Base-by-base conservation (phyloP, 352 stramenopile genomes). In the Phytophthora aleatoria region DNA sequence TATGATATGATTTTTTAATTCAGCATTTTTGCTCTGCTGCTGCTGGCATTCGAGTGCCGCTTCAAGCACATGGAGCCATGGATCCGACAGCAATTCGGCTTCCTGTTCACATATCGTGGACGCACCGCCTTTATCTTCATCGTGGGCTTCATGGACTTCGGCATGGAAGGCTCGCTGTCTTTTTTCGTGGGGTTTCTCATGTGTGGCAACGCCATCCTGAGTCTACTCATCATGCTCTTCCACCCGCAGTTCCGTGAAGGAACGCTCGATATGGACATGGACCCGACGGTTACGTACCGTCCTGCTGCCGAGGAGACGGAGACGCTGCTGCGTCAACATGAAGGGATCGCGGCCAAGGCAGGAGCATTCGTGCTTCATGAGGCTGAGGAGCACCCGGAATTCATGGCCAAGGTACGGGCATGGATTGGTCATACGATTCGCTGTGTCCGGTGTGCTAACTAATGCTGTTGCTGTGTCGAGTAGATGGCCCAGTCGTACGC, bases 121-220 rank as follows among this genome's bases (percentile, higher is more conserved):
- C 82, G 87, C 48, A 91, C 87, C 12, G 76, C 82, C 43, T 95
- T 95, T 58, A 87, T 95, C 60, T 94, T 94, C 61, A 77, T 89
- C 24, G 84, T 95, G 42, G 87, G 87, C 50, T 95, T 94, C 43
- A 94, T 95, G 87, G 82, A 94, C 51, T 95, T 95, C 63, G 87
- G 87, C 61, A 95, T 95, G 75, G 79, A 87, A 51, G 75, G 83
- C 52, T 76, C 80, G 31, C 79, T 95, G 64, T 64, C 79, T 33
- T 85, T 77, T 64, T 73, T 92, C 28, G 85, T 93, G 31, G 87
- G 85, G 36, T 43, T 90, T 16, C 73, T 92, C 65, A 94, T 94
- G 87, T 93, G 83, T 69, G 41, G 56, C 51, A 94, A 94, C 49
- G 85, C 83, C 33, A 47, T 90, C 5, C 71, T 95, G 58, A 91